phyloP scores from a whole-genome alignment of 495 filamentous ascomycete genomes.

The Talaromyces ruber region DNA sequence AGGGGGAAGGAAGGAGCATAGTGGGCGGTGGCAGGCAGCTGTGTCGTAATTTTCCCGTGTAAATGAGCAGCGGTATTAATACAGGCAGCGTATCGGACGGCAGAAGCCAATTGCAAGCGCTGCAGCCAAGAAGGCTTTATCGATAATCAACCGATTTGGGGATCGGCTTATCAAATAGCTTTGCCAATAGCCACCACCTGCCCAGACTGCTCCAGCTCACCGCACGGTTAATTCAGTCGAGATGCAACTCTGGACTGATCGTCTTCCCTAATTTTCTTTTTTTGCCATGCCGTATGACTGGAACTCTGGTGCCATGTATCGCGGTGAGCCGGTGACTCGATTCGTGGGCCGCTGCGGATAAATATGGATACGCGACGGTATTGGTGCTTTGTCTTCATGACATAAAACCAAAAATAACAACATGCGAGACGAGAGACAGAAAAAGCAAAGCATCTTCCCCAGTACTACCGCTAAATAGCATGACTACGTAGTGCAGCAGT shows the following conservation, averaged over 20 bases:
- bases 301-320: neutral
- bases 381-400: neutral
- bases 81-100: neutral
- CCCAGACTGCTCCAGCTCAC: neutral
- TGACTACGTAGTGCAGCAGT: neutral
- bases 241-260: neutral
- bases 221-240: neutral
- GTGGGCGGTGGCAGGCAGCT: constrained; percentile 8
- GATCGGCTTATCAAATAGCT: constrained; percentile 1
- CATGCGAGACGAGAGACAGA: neutral
- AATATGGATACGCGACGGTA: neutral
- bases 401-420: neutral
- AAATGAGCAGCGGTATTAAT: neutral
- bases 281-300: neutral
- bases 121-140: neutral
- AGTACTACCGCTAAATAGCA: neutral
- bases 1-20: constrained; percentile 9
- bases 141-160: neutral
- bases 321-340: constrained; percentile 2
- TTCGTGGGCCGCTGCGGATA: neutral
- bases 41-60: neutral
- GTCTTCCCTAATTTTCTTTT: neutral
- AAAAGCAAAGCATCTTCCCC: neutral
- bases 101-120: neutral
- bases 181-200: neutral